Evolutionary conservation across 2,329 filamentous ascomycete species (phyloP).

Genomic region (Neonectria neomacrospora): DNA sequence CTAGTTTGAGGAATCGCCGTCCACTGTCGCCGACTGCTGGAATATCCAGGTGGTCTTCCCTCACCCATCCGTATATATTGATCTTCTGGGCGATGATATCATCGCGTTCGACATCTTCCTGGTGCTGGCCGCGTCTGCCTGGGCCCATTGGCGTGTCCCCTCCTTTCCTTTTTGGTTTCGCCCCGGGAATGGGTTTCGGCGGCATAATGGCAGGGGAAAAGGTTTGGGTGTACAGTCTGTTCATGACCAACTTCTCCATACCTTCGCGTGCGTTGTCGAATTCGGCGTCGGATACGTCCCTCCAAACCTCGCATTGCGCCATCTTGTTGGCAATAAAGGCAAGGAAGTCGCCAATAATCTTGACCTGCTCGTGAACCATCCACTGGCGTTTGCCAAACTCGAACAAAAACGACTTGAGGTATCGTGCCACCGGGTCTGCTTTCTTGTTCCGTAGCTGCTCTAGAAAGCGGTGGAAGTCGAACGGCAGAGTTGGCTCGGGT

Average conservation of each 20-base stretch:
- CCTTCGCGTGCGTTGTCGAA: slow-evolving; percentile 98
- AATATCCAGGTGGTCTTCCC: slow-evolving; percentile 93
- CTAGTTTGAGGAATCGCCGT: slow-evolving; percentile 85
- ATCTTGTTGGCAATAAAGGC: slow-evolving; percentile 99
- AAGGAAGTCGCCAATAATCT: slow-evolving; percentile 96
- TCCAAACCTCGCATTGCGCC: slow-evolving; percentile 96
- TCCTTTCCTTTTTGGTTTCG: slow-evolving; percentile 74
- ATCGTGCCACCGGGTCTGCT: slow-evolving; percentile 96
- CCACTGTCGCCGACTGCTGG: slow-evolving; percentile 85
- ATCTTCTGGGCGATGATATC: slow-evolving; percentile 97
- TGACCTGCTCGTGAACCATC: slow-evolving; percentile 99
- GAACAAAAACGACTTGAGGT: slow-evolving; percentile 90
- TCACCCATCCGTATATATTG: slow-evolving; percentile 94
- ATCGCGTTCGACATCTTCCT: slow-evolving; percentile 96
- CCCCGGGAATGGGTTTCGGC: slow-evolving; percentile 76
- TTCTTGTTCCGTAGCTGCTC: slow-evolving; percentile 96
- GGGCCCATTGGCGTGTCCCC: slow-evolving; percentile 77
- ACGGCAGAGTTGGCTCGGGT: slow-evolving; percentile 86
- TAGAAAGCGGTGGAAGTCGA: slow-evolving; percentile 97
- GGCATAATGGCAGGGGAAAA: slow-evolving; percentile 94
- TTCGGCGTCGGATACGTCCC: slow-evolving; percentile 92
- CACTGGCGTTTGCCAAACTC: slow-evolving; percentile 98
- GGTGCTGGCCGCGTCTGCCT: slow-evolving; percentile 92
- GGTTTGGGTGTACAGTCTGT: slow-evolving; percentile 92
- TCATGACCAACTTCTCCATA: slow-evolving; percentile 99